These are phyloP conservation scores for Cryphonectria carpinicola DNA, from an alignment of 2,329 filamentous ascomycete species.

Conservation along the genomic window DNA sequence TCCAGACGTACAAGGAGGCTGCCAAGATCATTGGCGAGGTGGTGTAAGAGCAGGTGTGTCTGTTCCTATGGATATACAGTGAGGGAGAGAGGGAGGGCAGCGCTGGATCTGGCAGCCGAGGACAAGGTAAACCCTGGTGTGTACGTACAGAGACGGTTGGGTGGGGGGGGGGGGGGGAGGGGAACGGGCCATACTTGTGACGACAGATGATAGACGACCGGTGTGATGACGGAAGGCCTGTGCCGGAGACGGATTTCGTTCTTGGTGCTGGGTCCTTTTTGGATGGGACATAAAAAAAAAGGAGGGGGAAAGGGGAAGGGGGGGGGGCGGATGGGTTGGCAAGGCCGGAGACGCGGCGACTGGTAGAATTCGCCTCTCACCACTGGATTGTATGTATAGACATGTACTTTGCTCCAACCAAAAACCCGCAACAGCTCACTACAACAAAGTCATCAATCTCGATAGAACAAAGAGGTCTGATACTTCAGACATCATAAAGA, in stretches of 20 bases:
- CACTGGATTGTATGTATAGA: slow-evolving; percentile 15
- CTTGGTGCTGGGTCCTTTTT: slow-evolving; percentile 7
- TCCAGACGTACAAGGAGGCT: slow-evolving; percentile 95
- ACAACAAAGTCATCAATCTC: slow-evolving; percentile 5
- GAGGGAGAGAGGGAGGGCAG: neutral
- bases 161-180: no score
- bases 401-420: slow-evolving; percentile 26
- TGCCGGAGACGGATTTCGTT: neutral
- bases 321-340: neutral
- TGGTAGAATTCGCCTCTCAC: neutral
- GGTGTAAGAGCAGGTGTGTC: slow-evolving; percentile 59
- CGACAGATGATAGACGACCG: slow-evolving; percentile 20
- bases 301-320: neutral
- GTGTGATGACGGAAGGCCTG: slow-evolving; percentile 18
- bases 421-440: slow-evolving; percentile 9
- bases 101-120: neutral
- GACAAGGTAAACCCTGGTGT: neutral
- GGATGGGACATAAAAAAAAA: neutral
- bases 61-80: neutral
- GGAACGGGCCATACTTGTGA: neutral
- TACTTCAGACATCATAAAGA: slow-evolving; percentile 1
- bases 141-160: slow-evolving; percentile 1
- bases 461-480: slow-evolving; percentile 5
- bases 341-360: neutral
- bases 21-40: slow-evolving; percentile 99